phyloP scores from a whole-genome alignment of 495 filamentous ascomycete species.

The Rhypophila decipiens region DNA sequence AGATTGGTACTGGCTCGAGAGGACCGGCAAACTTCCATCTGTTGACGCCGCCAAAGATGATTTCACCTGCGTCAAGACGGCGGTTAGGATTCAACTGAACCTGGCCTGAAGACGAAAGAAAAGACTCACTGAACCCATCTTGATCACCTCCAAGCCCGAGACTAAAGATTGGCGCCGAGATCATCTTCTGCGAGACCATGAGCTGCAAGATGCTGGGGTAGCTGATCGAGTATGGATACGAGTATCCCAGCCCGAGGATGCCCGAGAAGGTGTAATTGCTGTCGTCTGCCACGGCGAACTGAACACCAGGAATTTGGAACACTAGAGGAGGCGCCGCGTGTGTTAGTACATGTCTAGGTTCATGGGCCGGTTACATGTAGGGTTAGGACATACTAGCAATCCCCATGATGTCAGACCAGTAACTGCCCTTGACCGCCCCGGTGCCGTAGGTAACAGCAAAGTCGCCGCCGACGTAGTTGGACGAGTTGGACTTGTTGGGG shows the following conservation, averaged over 20 bases:
- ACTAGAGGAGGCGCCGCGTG: constrained; percentile 13
- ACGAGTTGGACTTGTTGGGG: constrained; percentile 30
- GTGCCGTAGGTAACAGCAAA: constrained; percentile 37
- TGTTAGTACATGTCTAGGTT: too few relatives aligned
- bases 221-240: constrained; percentile 31
- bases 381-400: constrained; percentile 28
- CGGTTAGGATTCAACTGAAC: constrained; percentile 5
- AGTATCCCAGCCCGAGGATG: constrained; percentile 35
- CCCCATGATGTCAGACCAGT: constrained; percentile 33
- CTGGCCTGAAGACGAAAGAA: neutral
- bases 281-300: constrained; percentile 32
- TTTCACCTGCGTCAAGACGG: constrained; percentile 25
- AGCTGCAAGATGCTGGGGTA: constrained; percentile 64
- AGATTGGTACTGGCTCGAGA: constrained; percentile 36
- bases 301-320: constrained; percentile 19
- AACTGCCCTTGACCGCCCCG: constrained; percentile 31
- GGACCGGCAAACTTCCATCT: constrained; percentile 35
- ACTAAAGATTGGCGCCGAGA: constrained; percentile 68
- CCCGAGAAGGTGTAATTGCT: constrained; percentile 39
- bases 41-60: constrained; percentile 41
- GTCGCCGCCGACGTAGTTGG: constrained; percentile 21
- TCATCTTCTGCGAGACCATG: constrained; percentile 54
- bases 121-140: constrained; percentile 29
- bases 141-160: constrained; percentile 51
- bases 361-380: neutral